Evolutionary conservation across 139 green algal species (phyloP), one percentile per base, ranked within the genome.

Genomic region (Dunaliella primolecta): DNA sequence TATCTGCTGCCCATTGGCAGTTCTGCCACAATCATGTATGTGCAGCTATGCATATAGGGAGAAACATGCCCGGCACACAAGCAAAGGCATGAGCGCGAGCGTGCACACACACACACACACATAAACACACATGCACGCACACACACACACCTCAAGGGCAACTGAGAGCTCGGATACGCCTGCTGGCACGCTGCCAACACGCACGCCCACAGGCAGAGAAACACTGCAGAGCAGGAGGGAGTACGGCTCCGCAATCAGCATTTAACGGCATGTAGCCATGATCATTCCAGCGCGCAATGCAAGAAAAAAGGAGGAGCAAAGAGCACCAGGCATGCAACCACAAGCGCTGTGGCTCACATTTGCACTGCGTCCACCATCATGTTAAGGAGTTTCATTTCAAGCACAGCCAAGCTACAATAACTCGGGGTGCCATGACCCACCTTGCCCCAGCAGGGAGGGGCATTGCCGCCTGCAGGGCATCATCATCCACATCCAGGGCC

Each of bases 391-490:
- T 7, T 32, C 75, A 33, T 2, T 23, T 37, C 7, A 36, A 36
- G 2, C 11, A 36, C 11, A 15, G 75, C 3, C 36, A 36, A 33
- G 36, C 33, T 15, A 27, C 7, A 80, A 27, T 33, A 38, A 11
- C 29, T 2, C 30, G 24, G 11, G 33, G n/a, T 29, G 2, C 7
- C 11, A 2, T 31, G 2, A 29, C 70, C 2, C 30, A 80, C 84
- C 78, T 87, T 72, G 37, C 30, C 30, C 81, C 81, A 7, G 87
- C 83, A 7, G 80, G 74, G 55, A 90, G n/a, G 30, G 87, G 87
- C 83, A 90, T 56, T 36, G 83, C 83, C 15, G 78, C 46, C 0
- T 74, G 36, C 75, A 84, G 81, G 0, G 37, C 81, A 3, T 36
- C 56, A 0, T 76, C 38, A 31, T 31, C 32, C 2, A 78, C 20